Evolutionary conservation across 2,329 filamentous ascomycete species (phyloP), one percentile per base, ranked within the genome.

Genomic region (Chrysosporium keratinophilum): DNA sequence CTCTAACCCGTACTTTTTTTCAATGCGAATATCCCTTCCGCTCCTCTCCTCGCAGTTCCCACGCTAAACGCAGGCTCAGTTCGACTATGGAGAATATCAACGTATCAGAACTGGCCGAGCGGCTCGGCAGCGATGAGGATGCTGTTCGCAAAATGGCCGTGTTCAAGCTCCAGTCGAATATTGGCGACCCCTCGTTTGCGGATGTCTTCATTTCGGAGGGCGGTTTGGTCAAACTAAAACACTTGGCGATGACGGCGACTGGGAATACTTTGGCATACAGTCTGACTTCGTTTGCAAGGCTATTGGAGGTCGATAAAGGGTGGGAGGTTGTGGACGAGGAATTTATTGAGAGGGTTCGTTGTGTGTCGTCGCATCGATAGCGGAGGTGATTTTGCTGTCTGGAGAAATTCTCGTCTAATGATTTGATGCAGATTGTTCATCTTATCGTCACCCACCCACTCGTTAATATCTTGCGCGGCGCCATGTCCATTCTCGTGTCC

Each of bases 181-280:
- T 98, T 71, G 91, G 90, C 67, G 93, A 98, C 71, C 91, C 91
- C 23, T 86, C 89, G 49, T 97, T 97, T 69, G 93, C 93, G 64
- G 93, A 97, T 69, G 83, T 94, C 62, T 98, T 98, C 74, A 95
- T 97, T 58, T 83, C 85, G 50, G 87, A 89, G 48, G 89, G 89
- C 54, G 93, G 93, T 3, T 77, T 97, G 59, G 78, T 83, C 60
- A 83, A 91, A 61, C 74, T 98, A 63, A 82, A 88, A 51, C 83
- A 87, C 54, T 77, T 97, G 52, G 88, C 93, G 59, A 82, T 97
- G 76, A 81, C 82, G 60, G 84, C 90, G 31, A 87, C 81, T 54
- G 93, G 93, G 55, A 98, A 98, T 70, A 97, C 93, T 1, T 77
- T 98, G 65, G 93, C 93, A 57, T 98, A 98, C 72, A 88, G 90